Base-by-base conservation (phyloP, 208 protist genomes). In the Angomonas deanei region DNA sequence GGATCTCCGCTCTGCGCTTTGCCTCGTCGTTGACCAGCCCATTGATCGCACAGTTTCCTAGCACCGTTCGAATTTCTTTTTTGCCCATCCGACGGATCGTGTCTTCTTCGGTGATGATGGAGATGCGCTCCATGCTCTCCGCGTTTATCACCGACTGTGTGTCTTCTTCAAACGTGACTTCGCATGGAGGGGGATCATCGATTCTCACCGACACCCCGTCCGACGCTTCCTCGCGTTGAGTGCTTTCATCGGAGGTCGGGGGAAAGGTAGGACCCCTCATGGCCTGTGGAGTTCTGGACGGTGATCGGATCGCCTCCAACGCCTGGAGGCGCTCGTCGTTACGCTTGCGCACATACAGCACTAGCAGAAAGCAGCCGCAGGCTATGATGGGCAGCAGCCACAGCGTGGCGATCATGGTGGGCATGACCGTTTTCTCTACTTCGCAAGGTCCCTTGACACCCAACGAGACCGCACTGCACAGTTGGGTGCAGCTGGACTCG, bases 161-260 rank as follows among this genome's bases (percentile, higher is more conserved):
- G 28, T 2, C 23, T 28, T 19, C 58, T 4, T 17, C n/a, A 17
- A 28, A 10, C 23, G 11, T 26, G 10, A 15, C 58, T 3, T 17
- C 39, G 11, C 8, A 4, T 4, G 33, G 15, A 4, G 10, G 3
- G 8, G 42, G 34, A 6, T 53, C 58, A 17, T 64, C 23, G 34
- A 19, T 13, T 27, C 36, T 19, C 8, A 42, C 32, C 10, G 47
- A 17, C n/a, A 27, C 32, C 36, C 15, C 28, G 10, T 34, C n/a
- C n/a, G n/a, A n/a, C 36, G 36, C 15, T n/a, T 74, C 42, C 47
- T 87, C 54, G 31, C 62, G 76, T 56, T 76, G 68, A 4, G 74
- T 69, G 23, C 77, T 79, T 42, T 91, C 83, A 57, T 76, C 74
- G 46, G 66, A 56, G 54, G 88, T 88, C 33, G 81, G 74, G 49